Evolutionary conservation across 2,329 filamentous ascomycete genomes (phyloP).

Genomic region (Cordyceps fumosorosea): DNA sequence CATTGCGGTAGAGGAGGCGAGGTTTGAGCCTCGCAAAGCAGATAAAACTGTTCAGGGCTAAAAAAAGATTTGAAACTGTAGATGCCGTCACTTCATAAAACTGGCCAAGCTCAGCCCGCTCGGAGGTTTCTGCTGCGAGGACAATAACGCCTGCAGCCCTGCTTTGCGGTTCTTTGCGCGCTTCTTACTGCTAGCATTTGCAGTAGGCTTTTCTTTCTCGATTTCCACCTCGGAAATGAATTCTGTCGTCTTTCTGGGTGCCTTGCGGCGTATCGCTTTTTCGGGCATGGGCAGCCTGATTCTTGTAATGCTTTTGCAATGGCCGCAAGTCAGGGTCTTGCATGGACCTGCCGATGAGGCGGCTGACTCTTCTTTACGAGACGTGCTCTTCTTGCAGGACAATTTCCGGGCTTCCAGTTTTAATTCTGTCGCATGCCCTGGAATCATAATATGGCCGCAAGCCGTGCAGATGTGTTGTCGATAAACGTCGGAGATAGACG

Average conservation of each 20-base stretch:
- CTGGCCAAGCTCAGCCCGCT: conserved; percentile 46
- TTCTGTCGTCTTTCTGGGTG: conserved; percentile 17
- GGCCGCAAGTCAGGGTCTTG: conserved; percentile 39
- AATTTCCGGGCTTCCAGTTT: conserved; percentile 28
- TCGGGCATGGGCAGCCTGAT: conserved; percentile 34
- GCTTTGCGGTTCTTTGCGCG: conserved; percentile 59
- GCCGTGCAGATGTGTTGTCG: conserved; percentile 49
- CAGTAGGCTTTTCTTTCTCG: conserved; percentile 28
- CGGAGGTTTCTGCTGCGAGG: conserved; percentile 38
- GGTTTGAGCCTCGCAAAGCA: not conserved
- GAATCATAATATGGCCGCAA: conserved; percentile 56
- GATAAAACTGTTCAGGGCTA: too few species aligned
- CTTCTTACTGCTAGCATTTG: conserved; percentile 57
- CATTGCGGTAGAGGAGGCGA: not conserved
- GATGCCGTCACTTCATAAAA: conserved; percentile 36
- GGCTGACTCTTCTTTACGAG: not conserved
- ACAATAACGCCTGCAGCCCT: conserved; percentile 59
- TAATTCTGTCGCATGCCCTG: conserved; percentile 38
- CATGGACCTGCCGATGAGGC: conserved; percentile 18
- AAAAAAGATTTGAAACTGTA: not conserved
- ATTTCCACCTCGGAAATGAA: not conserved
- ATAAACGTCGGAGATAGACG: conserved; percentile 40
- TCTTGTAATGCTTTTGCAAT: conserved; percentile 38
- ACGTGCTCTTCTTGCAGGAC: not conserved
- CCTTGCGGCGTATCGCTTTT: conserved; percentile 21